Base-by-base conservation (phyloP, 1,139 yeast genomes). In the Suhomyces yuchorum region DNA sequence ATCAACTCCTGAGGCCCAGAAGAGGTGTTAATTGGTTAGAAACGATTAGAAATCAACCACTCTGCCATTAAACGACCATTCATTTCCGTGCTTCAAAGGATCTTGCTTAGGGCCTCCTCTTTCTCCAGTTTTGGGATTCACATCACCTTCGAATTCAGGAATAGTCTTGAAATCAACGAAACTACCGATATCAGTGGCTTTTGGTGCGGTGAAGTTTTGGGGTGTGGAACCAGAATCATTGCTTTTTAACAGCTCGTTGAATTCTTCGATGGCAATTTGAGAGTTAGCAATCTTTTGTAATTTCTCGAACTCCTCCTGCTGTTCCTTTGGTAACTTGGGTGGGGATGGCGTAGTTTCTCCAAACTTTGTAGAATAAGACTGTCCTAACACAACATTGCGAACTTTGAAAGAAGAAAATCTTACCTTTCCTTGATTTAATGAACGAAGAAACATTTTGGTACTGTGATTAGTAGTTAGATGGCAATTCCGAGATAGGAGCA, bases 21-120 rank as follows among this genome's bases (percentile, higher is more conserved):
- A n/a, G n/a, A n/a, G n/a, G n/a, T n/a, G n/a, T n/a, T n/a, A n/a
- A n/a, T n/a, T n/a, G n/a, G n/a, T n/a, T n/a, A n/a, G n/a, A n/a
- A n/a, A n/a, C n/a, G n/a, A 4, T 61, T 70, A 93, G 62, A 93
- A 95, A 65, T 95, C 99, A 2, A 98, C 92, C 26, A 90, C 97
- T 62, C 98, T 81, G 0, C 99, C 99, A 63, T 93, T 92, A 65
- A 85, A 95, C 3, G 97, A 84, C 82, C 96, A 95, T 59, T 95
- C 99, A 38, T 92, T 93, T 3, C 39, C 60, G 62, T 90, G 96
- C 58, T 84, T 82, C 56, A 90, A 75, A 0, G 99, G 99, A 61
- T 95, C 98, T 66, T 93, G 98, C 61, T 95, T 95, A n/a, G 99
- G 99, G 0, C 99, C 99, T 37, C 97, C 97, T 28, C 85, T 75